These are phyloP conservation scores for Plantago coronopus DNA, from an alignment of 305 asterid genomes.

Conservation along the genomic window DNA sequence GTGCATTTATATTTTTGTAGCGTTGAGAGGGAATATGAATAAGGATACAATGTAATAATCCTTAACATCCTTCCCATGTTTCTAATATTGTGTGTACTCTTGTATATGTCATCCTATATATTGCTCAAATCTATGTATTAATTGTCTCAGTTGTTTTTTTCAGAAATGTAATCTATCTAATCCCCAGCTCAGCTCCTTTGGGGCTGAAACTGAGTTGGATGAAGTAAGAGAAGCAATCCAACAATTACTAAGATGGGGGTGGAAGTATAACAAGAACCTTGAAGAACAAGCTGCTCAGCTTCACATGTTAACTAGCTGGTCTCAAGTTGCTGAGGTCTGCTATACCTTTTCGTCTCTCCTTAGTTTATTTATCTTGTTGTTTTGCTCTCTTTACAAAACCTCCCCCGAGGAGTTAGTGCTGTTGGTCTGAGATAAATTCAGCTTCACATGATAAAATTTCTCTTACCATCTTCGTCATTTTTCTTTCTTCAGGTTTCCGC, in stretches of 20 bases:
- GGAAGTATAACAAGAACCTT: constrained; percentile 90
- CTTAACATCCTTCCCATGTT: no score
- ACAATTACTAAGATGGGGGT: constrained; percentile 86
- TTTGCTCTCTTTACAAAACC: constrained; percentile 1
- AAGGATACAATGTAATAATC: no score
- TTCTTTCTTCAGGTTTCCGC: constrained; percentile 60
- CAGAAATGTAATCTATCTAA: constrained; percentile 65
- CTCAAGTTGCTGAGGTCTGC: constrained; percentile 89
- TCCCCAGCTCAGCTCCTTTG: constrained; percentile 57
- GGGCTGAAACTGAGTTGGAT: constrained; percentile 72
- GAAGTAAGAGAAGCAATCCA: constrained; percentile 76
- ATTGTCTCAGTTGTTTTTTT: constrained; percentile 14
- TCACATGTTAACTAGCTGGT: constrained; percentile 94
- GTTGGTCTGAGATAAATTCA: no score
- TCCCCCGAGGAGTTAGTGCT: no score
- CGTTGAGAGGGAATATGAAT: no score
- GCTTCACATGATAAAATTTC: no score
- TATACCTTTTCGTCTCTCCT: constrained; percentile 18
- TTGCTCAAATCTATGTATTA: constrained; percentile 14
- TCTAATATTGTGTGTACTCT: neutral
- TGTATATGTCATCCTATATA: constrained; percentile 22
- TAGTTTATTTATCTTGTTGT: constrained; percentile 6
- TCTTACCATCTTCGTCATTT: neutral
- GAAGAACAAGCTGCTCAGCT: constrained; percentile 99
- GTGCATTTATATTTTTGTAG: no score